A percentile compares a stretch with the other conserved stretches of the same genome.
Conservation (phyloP, 129 eudicot species). For the Pittosporum tobira region DNA sequence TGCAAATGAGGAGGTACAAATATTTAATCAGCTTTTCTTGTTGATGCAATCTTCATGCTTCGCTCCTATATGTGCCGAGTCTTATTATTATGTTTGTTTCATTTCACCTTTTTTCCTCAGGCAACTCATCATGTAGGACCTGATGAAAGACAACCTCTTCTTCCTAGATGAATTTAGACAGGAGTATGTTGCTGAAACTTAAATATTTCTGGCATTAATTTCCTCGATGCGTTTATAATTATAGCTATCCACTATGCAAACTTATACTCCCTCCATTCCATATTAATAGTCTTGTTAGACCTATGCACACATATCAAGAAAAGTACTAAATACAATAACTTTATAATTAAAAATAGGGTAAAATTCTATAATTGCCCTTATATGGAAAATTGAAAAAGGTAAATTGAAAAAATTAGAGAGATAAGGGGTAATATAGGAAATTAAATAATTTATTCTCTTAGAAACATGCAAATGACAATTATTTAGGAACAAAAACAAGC, state of each 20-base stretch:
- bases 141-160: constrained; percentile 91
- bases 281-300: too few relatives aligned
- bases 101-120: constrained; percentile 34
- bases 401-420: too few relatives aligned
- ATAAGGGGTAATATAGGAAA: too few relatives aligned
- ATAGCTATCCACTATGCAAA: not conserved
- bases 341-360: too few relatives aligned
- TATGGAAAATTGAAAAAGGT: too few relatives aligned
- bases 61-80: constrained; percentile 1
- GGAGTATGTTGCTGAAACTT: constrained; percentile 17
- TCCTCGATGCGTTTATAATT: not conserved
- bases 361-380: too few relatives aligned
- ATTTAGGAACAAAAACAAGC: too few relatives aligned
- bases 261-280: too few relatives aligned
- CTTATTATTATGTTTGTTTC: constrained; percentile 1
- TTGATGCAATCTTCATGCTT: constrained; percentile 1
- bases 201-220: constrained; percentile 1
- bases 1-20: constrained; percentile 76
- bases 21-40: constrained; percentile 7
- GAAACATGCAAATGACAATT: too few relatives aligned
- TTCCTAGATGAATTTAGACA: constrained; percentile 47
- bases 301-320: too few relatives aligned
- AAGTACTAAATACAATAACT: too few relatives aligned
- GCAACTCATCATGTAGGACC: constrained; percentile 71
- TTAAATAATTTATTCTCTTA: too few relatives aligned